These are phyloP conservation scores for Suhomyces maxii DNA, from an alignment of 1,139 yeast species.

Conservation along the genomic window DNA sequence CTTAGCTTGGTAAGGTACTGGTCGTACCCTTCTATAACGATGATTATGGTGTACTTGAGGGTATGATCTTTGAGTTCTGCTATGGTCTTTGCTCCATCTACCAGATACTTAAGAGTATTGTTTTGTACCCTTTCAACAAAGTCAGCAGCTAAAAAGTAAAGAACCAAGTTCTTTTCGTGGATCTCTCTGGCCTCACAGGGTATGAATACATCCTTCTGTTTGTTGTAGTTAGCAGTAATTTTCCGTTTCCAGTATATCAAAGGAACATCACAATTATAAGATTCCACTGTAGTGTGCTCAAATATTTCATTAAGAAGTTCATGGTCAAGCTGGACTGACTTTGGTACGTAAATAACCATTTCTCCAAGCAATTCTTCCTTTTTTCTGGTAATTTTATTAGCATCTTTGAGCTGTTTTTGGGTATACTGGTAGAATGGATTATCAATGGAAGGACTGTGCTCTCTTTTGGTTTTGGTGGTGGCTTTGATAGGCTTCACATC, in stretches of 20 bases:
- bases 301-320: conserved; percentile 15
- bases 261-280: conserved; percentile 23
- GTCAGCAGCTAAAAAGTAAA: conserved; percentile 48
- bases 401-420: conserved; percentile 43
- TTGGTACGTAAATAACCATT: conserved; percentile 44
- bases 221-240: conserved; percentile 43
- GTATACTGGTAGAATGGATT: conserved; percentile 15
- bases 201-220: conserved; percentile 48
- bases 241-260: conserved; percentile 38
- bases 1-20: conserved; percentile 44
- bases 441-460: not conserved
- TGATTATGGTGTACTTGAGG: conserved; percentile 26
- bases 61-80: conserved; percentile 13
- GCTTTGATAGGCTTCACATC: not conserved
- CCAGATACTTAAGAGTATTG: conserved; percentile 21
- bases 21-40: conserved; percentile 53
- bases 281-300: conserved; percentile 14
- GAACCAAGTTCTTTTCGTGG: conserved; percentile 43
- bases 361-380: conserved; percentile 53
- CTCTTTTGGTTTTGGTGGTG: not conserved
- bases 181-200: conserved; percentile 47
- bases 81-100: conserved; percentile 21
- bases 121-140: conserved; percentile 38
- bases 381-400: conserved; percentile 48
- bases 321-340: conserved; percentile 13